Base-by-base conservation (phyloP, 495 filamentous ascomycete species). In the Penicillium soppii region DNA sequence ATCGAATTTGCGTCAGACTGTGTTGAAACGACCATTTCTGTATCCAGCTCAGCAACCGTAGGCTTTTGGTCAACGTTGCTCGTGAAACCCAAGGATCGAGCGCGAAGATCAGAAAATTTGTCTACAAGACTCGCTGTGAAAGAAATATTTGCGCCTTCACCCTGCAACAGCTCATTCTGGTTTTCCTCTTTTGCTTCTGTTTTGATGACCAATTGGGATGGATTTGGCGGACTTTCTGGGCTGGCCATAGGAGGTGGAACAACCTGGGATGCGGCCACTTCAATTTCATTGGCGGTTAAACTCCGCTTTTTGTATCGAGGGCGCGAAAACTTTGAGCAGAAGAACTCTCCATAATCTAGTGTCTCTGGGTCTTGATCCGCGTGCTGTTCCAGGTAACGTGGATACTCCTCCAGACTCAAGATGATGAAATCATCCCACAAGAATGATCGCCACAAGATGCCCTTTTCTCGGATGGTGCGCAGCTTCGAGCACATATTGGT, bases 341-440 rank as follows among this genome's bases (percentile, higher is more conserved):
- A 76, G 40, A 63, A 76, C 0, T 63, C 53, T 48, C 70, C 71
- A 35, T 75, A 76, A 6, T 17, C 23, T 22, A 66, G 22, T 20
- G 47, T 36, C n/a, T 66, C 60, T 1, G 52, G 53, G 0, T 58
- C 50, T 21, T 53, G 52, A 7, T 45, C 52, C 4, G 30, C 20
- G 33, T 58, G 61, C 20, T 65, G 39, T 38, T 66, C 51, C 2
- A 73, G 25, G 43, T 79, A 66, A 22, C 39, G 44, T 3, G 63
- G 61, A 27, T 76, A 80, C 7, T 69, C 61, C n/a, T 64, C 47
- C 25, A 71, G 57, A 51, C 79, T 62, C 52, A 67, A 63, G 22
- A 77, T 75, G 45, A 90, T 73, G 56, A 87, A 87, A 49, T 91
- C 87, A 60, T 91, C 87, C 65, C 82, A 90, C 0, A 87, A 52